Evolutionary conservation across 1,139 yeast genomes (phyloP).

Genomic region (Kazachstania sp.): DNA sequence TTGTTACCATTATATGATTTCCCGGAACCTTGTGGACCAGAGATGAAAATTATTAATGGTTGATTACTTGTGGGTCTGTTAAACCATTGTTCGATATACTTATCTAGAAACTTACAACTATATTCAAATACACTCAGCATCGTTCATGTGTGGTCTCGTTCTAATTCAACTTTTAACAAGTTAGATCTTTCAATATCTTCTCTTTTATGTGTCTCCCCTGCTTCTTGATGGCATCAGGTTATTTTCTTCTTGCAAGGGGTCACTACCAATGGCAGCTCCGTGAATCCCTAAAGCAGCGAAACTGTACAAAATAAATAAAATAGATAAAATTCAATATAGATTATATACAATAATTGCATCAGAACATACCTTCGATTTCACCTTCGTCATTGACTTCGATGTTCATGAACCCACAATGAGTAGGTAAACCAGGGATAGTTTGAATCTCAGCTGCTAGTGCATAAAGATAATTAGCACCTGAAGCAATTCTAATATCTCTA

Average conservation of each 20-base stretch:
- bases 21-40: constrained; percentile 94
- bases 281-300: not conserved
- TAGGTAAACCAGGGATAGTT: constrained; percentile 96
- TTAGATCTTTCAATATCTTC: too few relatives aligned
- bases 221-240: not conserved
- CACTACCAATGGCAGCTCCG: not conserved
- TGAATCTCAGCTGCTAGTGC: constrained; percentile 96
- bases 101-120: constrained; percentile 17
- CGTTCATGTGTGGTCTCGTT: too few relatives aligned
- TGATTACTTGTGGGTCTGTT: constrained; percentile 6
- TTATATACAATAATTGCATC: constrained; percentile 10
- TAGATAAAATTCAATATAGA: not conserved
- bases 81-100: constrained; percentile 19
- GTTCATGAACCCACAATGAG: constrained; percentile 94
- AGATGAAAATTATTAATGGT: constrained; percentile 59
- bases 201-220: too few relatives aligned
- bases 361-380: constrained; percentile 90
- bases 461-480: constrained; percentile 94
- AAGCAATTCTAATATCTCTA: constrained; percentile 86
- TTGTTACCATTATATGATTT: constrained; percentile 59
- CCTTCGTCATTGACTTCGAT: constrained; percentile 92
- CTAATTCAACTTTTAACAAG: too few relatives aligned
- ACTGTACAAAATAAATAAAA: not conserved
- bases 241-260: not conserved
- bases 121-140: constrained; percentile 6